Evolutionary conservation across 495 filamentous ascomycete genomes (phyloP).

Genomic region (Podospora anserina): DNA sequence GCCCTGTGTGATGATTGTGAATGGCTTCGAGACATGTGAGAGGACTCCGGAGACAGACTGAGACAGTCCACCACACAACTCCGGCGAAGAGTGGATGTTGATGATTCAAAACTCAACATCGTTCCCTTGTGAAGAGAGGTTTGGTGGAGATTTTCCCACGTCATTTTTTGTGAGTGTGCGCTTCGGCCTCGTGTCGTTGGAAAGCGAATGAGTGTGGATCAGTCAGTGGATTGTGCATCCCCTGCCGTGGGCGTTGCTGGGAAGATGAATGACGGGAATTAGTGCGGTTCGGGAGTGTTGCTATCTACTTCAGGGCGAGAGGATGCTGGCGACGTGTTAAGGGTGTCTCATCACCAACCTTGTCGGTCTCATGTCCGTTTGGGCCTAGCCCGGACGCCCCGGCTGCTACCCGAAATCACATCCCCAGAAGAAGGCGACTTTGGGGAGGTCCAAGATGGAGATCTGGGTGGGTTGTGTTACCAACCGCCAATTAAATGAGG

Average conservation of each 20-base stretch:
- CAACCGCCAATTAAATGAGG: slow-evolving; percentile 16
- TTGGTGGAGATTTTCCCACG: neutral
- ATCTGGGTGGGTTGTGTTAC: slow-evolving; percentile 2
- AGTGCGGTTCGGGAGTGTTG: neutral
- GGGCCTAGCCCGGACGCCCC: slow-evolving; percentile 7
- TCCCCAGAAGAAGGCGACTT: slow-evolving; percentile 17
- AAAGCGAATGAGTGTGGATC: neutral
- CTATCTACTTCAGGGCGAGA: neutral
- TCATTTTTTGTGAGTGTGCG: neutral
- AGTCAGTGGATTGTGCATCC: slow-evolving; percentile 3
- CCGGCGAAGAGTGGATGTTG: neutral
- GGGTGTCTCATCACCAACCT: neutral
- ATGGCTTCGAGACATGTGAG: neutral
- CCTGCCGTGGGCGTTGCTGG: neutral
- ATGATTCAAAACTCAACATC: neutral
- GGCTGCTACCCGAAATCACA: slow-evolving; percentile 20
- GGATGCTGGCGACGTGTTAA: neutral
- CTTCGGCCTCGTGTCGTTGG: neutral
- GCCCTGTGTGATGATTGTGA: neutral
- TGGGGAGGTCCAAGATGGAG: slow-evolving; percentile 7
- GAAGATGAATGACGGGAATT: neutral
- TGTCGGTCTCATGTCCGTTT: slow-evolving; percentile 16
- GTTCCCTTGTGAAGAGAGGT: neutral
- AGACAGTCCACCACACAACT: neutral
- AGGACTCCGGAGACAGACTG: neutral